phyloP scores from a whole-genome alignment of 2,329 filamentous ascomycete genomes.

The Aureobasidium melanogenum region DNA sequence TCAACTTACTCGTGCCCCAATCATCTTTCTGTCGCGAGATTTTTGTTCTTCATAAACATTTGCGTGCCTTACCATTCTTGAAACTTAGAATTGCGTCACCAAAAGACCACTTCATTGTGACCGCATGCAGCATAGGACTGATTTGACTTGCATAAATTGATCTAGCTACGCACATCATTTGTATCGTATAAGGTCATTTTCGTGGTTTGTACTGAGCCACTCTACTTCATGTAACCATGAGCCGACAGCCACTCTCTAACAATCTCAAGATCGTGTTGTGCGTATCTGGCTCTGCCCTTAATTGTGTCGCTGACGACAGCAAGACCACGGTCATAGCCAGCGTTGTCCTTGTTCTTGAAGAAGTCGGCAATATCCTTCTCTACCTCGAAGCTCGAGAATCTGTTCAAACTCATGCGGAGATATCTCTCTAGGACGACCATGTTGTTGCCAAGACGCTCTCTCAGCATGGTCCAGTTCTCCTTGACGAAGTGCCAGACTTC shows the following conservation, averaged over 20 bases:
- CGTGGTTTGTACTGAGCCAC: neutral
- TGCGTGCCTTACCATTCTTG: neutral
- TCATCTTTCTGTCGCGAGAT: no score
- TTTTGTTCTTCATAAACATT: neutral
- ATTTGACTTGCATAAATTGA: neutral
- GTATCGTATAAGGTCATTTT: neutral
- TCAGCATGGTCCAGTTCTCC: conserved; percentile 67
- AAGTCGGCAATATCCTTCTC: conserved; percentile 73
- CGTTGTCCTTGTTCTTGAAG: conserved; percentile 79
- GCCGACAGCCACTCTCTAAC: conserved; percentile 71
- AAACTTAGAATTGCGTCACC: neutral
- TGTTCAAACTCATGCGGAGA: conserved; percentile 65
- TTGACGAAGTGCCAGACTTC: conserved; percentile 81
- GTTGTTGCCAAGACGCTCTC: conserved; percentile 65
- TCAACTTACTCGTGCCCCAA: no score
- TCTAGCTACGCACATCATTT: neutral
- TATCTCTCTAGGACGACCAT: conserved; percentile 86
- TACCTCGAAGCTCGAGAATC: conserved; percentile 63
- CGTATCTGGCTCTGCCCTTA: conserved; percentile 72
- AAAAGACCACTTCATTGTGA: neutral
- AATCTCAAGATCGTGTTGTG: conserved; percentile 60
- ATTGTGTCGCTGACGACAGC: conserved; percentile 82
- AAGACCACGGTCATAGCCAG: conserved; percentile 76
- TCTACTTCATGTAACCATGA: conserved; percentile 42
- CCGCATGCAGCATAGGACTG: neutral